Evolutionary conservation across 768 basidiomycete genomes (phyloP).

Genomic region (Porphyrellus cyaneotinctus): DNA sequence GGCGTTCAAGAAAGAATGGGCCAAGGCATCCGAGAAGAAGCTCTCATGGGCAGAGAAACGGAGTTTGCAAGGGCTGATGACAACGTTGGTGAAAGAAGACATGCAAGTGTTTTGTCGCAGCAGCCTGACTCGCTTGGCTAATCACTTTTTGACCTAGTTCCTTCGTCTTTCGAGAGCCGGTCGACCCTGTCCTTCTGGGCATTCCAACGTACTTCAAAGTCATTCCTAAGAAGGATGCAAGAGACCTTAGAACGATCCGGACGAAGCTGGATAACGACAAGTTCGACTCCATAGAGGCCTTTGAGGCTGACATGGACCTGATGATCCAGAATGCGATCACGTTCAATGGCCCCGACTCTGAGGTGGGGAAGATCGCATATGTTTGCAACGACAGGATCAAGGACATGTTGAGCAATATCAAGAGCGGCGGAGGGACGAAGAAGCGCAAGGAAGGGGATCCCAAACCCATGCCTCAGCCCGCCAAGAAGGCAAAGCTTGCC

Average conservation of each 20-base stretch:
- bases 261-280: slow-evolving; percentile 77
- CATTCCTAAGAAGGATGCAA: slow-evolving; percentile 79
- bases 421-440: slow-evolving; percentile 45
- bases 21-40: slow-evolving; percentile 66
- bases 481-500: slow-evolving; percentile 63
- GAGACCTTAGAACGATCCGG: slow-evolving; percentile 81
- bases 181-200: slow-evolving; percentile 79
- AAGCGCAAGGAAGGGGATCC: slow-evolving; percentile 71
- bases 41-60: slow-evolving; percentile 79
- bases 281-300: slow-evolving; percentile 71
- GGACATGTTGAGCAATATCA: slow-evolving; percentile 47
- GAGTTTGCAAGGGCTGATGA: slow-evolving; percentile 66
- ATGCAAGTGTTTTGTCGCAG: slow-evolving; percentile 40
- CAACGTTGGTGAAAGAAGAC: slow-evolving; percentile 62
- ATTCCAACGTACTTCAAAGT: slow-evolving; percentile 89
- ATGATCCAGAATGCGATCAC: slow-evolving; percentile 87
- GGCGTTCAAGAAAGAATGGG: slow-evolving; percentile 83
- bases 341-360: slow-evolving; percentile 82
- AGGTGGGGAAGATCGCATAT: slow-evolving; percentile 65
- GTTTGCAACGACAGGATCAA: slow-evolving; percentile 47
- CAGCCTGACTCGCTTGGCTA: not conserved
- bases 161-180: slow-evolving; percentile 77
- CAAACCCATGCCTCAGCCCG: slow-evolving; percentile 55
- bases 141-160: slow-evolving; percentile 40
- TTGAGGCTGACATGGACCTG: slow-evolving; percentile 81